Conservation (phyloP, 805 yeast species). For the Ogataea pini region DNA sequence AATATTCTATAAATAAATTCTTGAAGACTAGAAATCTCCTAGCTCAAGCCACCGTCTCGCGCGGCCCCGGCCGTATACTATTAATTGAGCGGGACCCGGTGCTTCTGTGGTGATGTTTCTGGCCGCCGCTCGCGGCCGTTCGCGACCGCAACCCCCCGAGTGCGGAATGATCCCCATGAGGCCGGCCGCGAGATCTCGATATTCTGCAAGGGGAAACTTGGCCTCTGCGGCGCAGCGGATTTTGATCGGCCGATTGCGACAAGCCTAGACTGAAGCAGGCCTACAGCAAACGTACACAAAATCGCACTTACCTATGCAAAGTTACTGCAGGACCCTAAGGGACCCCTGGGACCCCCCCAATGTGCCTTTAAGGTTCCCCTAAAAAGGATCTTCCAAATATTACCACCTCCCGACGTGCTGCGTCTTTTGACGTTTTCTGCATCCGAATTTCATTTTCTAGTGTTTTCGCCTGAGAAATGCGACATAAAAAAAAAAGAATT, state of each 20-base stretch:
- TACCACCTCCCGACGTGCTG: too few relatives aligned
- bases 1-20: neutral
- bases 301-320: too few relatives aligned
- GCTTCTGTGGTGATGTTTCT: neutral
- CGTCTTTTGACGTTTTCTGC: constrained; percentile 1
- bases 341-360: too few relatives aligned
- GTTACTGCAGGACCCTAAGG: too few relatives aligned
- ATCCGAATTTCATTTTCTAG: constrained; percentile 6
- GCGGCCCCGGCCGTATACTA: neutral
- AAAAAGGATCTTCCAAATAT: neutral
- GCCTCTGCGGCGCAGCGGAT: neutral
- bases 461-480: constrained; percentile 1
- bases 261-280: neutral
- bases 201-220: constrained; percentile 1
- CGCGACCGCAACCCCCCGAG: neutral
- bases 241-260: neutral
- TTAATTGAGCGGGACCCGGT: neutral
- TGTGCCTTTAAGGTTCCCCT: neutral
- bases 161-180: neutral
- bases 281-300: too few relatives aligned
- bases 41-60: neutral
- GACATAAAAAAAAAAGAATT: neutral
- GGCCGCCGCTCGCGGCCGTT: neutral
- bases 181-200: neutral
- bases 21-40: neutral